A percentile compares a stretch with the other conserved stretches of the same genome.
Conservation (phyloP, 805 yeast genomes). For the Ogataea paraovalis region DNA sequence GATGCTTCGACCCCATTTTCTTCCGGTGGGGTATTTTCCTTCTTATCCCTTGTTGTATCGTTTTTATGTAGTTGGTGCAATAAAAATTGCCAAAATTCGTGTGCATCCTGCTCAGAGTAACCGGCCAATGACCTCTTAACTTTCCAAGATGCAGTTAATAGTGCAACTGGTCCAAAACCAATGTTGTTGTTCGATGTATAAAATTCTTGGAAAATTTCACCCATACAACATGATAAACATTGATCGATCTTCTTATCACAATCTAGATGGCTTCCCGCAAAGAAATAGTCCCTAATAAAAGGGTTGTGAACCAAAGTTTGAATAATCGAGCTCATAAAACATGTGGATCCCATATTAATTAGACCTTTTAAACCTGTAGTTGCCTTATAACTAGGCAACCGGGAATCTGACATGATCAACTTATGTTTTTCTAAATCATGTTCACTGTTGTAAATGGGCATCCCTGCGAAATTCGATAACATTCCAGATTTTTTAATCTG, state of each 20-base stretch:
- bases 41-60: constrained; percentile 29
- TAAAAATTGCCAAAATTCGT: constrained; percentile 92
- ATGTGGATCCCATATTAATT: constrained; percentile 93
- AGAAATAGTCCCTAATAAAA: constrained; percentile 68
- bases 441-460: constrained; percentile 28
- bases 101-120: constrained; percentile 97
- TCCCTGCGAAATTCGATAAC: constrained; percentile 26
- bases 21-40: constrained; percentile 21
- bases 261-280: constrained; percentile 67
- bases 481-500: constrained; percentile 21
- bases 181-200: constrained; percentile 58
- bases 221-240: constrained; percentile 85
- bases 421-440: constrained; percentile 22
- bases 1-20: constrained; percentile 1
- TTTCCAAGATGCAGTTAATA: constrained; percentile 85
- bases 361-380: constrained; percentile 83
- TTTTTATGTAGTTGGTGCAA: constrained; percentile 75
- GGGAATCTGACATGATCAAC: constrained; percentile 31
- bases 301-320: constrained; percentile 93
- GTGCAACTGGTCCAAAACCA: constrained; percentile 77
- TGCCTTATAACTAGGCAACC: constrained; percentile 48
- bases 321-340: constrained; percentile 91
- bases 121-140: constrained; percentile 86
- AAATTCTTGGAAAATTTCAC: constrained; percentile 69
- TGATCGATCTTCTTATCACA: constrained; percentile 39